Base-by-base conservation (phyloP, 495 filamentous ascomycete species). In the Penicillium coprophilum region DNA sequence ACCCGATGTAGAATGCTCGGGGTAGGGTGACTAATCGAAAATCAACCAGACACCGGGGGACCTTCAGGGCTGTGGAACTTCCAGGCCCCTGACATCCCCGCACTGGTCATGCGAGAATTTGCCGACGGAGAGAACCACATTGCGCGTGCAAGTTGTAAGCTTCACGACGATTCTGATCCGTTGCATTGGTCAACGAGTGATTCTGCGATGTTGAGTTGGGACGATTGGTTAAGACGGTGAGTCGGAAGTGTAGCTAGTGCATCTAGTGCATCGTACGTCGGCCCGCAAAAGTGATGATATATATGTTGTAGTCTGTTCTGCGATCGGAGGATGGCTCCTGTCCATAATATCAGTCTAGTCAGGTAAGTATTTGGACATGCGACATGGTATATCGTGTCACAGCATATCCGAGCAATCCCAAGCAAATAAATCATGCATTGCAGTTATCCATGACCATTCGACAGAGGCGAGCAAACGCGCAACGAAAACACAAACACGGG, bases 81-180 rank as follows among this genome's bases (percentile, higher is more conserved):
- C 23, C 23, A 5, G 23, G 23, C 23, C 23, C 5, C 24, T 24
- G 24, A 5, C 5, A n/a, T 17, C 20, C 41, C 44, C 27, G 27
- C 27, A 47, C 44, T 31, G 45, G 28, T 47, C 45, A 47, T 31
- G n/a, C 45, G 45, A 47, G 17, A 47, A n/a, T n/a, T n/a, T n/a
- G n/a, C n/a, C n/a, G n/a, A n/a, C n/a, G n/a, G n/a, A n/a, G n/a
- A n/a, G n/a, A n/a, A n/a, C n/a, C n/a, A n/a, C n/a, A n/a, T n/a
- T n/a, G n/a, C n/a, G n/a, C n/a, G n/a, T n/a, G n/a, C n/a, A n/a
- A n/a, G n/a, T n/a, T n/a, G n/a, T n/a, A n/a, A n/a, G n/a, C 27
- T 47, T 21, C 24, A 11, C 6, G 15, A 13, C 0, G 28, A 27
- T 28, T 11, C 23, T 28, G 23, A 10, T 28, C 6, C 8, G 12